Base-by-base conservation (phyloP, 2,329 filamentous ascomycete species). In the Rhinocladiella mackenziei region DNA sequence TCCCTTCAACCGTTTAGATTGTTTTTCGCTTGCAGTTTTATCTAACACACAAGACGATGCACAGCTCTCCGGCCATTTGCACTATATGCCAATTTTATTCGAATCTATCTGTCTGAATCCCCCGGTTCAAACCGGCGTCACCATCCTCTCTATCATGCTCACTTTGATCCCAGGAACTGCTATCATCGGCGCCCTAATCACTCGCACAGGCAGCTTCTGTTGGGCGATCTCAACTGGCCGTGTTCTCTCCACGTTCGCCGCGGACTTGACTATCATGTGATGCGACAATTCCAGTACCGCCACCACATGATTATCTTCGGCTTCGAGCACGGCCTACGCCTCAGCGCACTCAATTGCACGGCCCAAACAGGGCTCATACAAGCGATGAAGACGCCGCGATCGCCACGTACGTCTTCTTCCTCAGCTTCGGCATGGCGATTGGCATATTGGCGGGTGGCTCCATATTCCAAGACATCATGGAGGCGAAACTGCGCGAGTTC, bases 221-320 rank as follows among this genome's bases (percentile, higher is more conserved):
- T 72, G 68, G 66, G 62, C 66, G 2, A 64, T 71, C 31, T 69
- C 67, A 48, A 50, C 55, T 3, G 70, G 70, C 9, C 72, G 69
- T 68, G 39, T 51, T 1, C 45, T 72, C 6, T 62, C 57, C 3
- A 62, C 62, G 0, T 39, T 69, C 3, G 60, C 58, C 8, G 61
- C 60, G 2, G 68, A 66, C 1, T 60, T 70, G 34, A 60, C 65
- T 1, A 57, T 69, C 14, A 45, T 69, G 2, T 58, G 71, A 37
- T 20, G 45, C 30, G 42, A 40, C 3, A 39, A 59, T 13, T 71
- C 66, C 3, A 57, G 56, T 0, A 59, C 59, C 0, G 54, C 56
- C 0, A 60, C 61, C 14, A 64, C 17, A 56, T 71, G 11, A 56
- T 66, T 5, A 45, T 66, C 2, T 56, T 66, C 1, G 71, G 71